Conservation (phyloP, 2,329 filamentous ascomycete genomes). For the Botrytis hyacinthi region DNA sequence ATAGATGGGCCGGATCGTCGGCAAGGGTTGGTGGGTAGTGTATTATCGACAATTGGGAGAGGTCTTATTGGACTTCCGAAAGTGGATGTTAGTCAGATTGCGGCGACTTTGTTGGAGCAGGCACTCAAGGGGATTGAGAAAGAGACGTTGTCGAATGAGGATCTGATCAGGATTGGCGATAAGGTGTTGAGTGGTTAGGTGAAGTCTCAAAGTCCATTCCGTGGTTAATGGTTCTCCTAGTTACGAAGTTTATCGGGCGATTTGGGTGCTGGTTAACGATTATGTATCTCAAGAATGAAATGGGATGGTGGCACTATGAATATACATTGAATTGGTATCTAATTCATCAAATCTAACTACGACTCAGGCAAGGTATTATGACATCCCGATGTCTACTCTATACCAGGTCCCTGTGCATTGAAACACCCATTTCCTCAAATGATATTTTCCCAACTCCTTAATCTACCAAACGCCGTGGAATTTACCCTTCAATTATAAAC, state of each 20-base stretch:
- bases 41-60: conserved; percentile 29
- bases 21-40: conserved; percentile 23
- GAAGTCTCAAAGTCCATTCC: background rate
- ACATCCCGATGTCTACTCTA: background rate
- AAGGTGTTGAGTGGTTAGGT: background rate
- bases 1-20: conserved; percentile 40
- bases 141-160: conserved; percentile 3
- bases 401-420: background rate
- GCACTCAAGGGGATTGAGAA: conserved; percentile 8
- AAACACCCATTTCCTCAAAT: background rate
- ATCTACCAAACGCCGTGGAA: background rate
- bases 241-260: background rate
- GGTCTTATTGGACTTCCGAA: conserved; percentile 38
- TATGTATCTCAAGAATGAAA: background rate
- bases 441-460: background rate
- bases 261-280: background rate
- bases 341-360: background rate
- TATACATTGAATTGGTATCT: background rate
- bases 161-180: background rate
- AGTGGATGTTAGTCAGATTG: conserved; percentile 42
- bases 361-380: background rate
- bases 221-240: background rate
- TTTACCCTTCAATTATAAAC: background rate
- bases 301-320: background rate
- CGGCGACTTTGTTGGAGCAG: conserved; percentile 47